Base-by-base conservation (phyloP, 1,284 basidiomycete species). In the Cyathus pygmaeus region DNA sequence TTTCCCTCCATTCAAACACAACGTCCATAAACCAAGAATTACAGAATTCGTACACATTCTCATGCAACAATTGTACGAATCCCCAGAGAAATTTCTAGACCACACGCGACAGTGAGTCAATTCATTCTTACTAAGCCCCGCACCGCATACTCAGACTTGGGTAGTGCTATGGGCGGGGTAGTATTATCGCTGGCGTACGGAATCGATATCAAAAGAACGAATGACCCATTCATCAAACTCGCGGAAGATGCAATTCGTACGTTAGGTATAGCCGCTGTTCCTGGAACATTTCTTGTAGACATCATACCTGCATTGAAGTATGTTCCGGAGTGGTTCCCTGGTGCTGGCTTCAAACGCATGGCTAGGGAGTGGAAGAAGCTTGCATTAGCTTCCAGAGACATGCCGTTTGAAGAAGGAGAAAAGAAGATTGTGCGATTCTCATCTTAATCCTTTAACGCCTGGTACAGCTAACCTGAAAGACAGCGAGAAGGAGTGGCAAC, bases 321-420 rank as follows among this genome's bases (percentile, higher is more conserved):
- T 55, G 66, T 81, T 17, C 79, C 79, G 3, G 68, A 66, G 27
- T 81, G 78, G 79, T 49, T 79, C 5, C 79, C 79, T 9, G 77
- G 79, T 19, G 77, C 78, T 7, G 69, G 72, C 1, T 79, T 76
- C 56, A 71, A 76, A 59, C 64, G 64, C 24, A 72, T 72, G 56
- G 76, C 74, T 2, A 62, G 65, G 29, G 69, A 71, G 59, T 79
- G 76, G 74, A 69, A 64, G 53, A 61, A 64, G 9, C 59, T 67
- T 23, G 63, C 68, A 5, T 62, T 59, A 30, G 65, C 60, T 30
- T 70, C 75, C 66, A 61, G 69, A 9, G 66, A 75, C 42, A 62
- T 60, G 5, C 69, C 73, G 10, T 76, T 69, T 51, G 67, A 71
- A 42, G 59, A 62, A 10, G 62, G 59, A 7, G 69, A 64, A 55